Percentiles rank a stretch among this genome's conserved stretches.
These are phyloP conservation scores for Colletotrichum theobromicola DNA, from an alignment of 2,329 filamentous ascomycete genomes.

Conservation along the genomic window DNA sequence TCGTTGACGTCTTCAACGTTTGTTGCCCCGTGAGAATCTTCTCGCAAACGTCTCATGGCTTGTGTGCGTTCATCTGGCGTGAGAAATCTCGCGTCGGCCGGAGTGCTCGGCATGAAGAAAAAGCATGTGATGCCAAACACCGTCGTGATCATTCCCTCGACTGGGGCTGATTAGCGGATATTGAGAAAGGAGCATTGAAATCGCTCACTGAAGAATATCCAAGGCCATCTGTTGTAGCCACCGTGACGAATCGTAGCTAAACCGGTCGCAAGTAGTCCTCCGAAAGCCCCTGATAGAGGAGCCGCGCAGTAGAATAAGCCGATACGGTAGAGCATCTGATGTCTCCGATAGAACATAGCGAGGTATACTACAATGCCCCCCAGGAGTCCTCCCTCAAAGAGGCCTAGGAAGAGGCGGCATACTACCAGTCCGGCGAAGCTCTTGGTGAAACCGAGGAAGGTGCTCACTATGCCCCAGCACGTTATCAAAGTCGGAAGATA, in stretches of 20 bases:
- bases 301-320: conserved; percentile 74
- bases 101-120: conserved; percentile 41
- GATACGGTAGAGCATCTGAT: conserved; percentile 46
- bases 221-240: conserved; percentile 45
- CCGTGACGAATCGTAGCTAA: conserved; percentile 56
- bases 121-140: conserved; percentile 64
- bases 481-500: conserved; percentile 72
- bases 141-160: conserved; percentile 65
- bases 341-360: conserved; percentile 65
- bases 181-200: too few relatives aligned
- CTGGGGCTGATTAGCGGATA: conserved; percentile 22
- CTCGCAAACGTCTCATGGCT: conserved; percentile 27
- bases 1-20: conserved; percentile 32
- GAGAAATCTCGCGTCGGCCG: conserved; percentile 28
- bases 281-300: conserved; percentile 70
- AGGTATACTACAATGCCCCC: conserved; percentile 62
- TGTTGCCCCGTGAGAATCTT: conserved; percentile 28
- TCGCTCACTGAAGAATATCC: conserved; percentile 52
- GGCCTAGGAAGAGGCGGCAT: conserved; percentile 51
- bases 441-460: conserved; percentile 28
- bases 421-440: conserved; percentile 25
- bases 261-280: conserved; percentile 61
- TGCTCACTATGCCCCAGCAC: conserved; percentile 33
- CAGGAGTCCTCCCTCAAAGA: conserved; percentile 63
- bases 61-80: conserved; percentile 26